phyloP scores from a whole-genome alignment of 1,139 yeast species.

The Meyerozyma smithsonii region DNA sequence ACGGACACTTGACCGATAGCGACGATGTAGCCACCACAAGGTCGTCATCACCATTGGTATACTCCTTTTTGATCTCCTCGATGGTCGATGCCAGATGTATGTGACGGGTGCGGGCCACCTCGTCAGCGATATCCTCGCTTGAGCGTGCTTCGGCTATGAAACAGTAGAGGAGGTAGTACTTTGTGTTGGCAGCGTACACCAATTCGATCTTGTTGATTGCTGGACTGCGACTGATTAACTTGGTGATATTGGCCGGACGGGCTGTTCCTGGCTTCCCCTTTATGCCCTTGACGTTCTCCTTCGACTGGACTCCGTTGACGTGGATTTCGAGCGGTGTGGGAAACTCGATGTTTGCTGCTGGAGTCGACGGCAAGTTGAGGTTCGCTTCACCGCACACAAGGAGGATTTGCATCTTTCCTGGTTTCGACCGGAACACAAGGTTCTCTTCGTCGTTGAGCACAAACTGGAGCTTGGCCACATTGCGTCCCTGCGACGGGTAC shows the following conservation, averaged over 20 bases:
- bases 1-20: conserved; percentile 59
- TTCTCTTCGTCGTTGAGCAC: conserved; percentile 36
- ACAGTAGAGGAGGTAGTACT: conserved; percentile 42
- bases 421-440: conserved; percentile 17
- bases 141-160: conserved; percentile 49
- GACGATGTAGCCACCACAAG: conserved; percentile 52
- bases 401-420: conserved; percentile 29
- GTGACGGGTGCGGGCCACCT: conserved; percentile 32
- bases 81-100: conserved; percentile 46
- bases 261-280: conserved; percentile 62
- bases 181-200: conserved; percentile 48
- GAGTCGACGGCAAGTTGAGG: conserved; percentile 19
- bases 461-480: conserved; percentile 34
- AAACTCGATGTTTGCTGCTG: conserved; percentile 44
- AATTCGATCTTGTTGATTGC: conserved; percentile 39
- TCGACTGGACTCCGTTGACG: conserved; percentile 42
- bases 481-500: conserved; percentile 13
- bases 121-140: conserved; percentile 28
- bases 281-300: conserved; percentile 53
- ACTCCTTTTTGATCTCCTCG: conserved; percentile 35
- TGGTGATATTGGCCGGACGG: conserved; percentile 61
- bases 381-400: conserved; percentile 44
- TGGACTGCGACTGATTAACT: conserved; percentile 3
- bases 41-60: conserved; percentile 49
- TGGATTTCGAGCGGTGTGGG: conserved; percentile 57